Evolutionary conservation across 2,329 filamentous ascomycete genomes (phyloP), one percentile per base, ranked within the genome.

Genomic region (Juglanconis oblonga): DNA sequence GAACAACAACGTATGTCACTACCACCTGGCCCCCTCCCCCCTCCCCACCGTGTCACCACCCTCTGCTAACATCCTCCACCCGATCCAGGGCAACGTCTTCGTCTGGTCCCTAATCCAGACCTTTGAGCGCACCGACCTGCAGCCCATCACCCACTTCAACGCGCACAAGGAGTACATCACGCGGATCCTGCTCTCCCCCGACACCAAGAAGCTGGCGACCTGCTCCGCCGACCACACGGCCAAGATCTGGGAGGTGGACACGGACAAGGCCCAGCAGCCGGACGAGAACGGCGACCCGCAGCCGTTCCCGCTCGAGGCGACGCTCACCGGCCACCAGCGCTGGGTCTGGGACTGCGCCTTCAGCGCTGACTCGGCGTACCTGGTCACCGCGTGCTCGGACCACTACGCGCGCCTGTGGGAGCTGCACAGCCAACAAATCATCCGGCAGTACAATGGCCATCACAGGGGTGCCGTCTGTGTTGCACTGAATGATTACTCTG

Each of bases 321-420:
- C 92, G 1, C 84, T 97, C 1, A 90, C 90, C 29, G 91, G 90
- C 57, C 93, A 97, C 75, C 93, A 97, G 76, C 87, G 93, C 57
- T 97, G 93, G 93, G 93, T 97, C 1, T 97, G 93, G 93, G 93
- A 97, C 73, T 97, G 93, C 70, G 93, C 93, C 1, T 97, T 97
- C 76, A 94, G 90, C 63, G 93, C 93, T 32, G 93, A 97, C 72
- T 93, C 89, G 38, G 93, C 93, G 0, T 97, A 97, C 70, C 80
- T 97, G 6, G 93, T 97, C 11, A 97, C 93, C 0, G 92, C 93
- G 5, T 97, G 92, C 72, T 94, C 89, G 47, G 93, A 97, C 72
- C 93, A 97, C 73, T 97, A 96, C 71, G 93, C 93, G 2, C 83
- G 93, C 17, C 77, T 97, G 59, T 97, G 93, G 93, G 93, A 97